Evolutionary conservation across 495 filamentous ascomycete genomes (phyloP).

Genomic region (Aspergillus biplanus): DNA sequence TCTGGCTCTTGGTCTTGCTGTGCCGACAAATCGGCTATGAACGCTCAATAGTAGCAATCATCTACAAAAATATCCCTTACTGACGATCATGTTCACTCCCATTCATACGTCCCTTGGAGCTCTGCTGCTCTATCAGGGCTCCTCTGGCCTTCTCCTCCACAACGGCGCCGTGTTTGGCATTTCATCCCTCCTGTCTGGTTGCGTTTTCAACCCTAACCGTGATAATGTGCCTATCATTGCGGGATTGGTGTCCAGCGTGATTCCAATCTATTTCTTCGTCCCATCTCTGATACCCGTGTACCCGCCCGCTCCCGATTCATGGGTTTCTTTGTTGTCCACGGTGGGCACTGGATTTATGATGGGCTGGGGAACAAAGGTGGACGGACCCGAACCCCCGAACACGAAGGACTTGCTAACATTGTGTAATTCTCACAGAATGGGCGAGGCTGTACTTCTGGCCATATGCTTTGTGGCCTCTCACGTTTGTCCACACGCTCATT

Average conservation of each 20-base stretch:
- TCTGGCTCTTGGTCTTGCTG: background rate
- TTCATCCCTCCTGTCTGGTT: constrained; percentile 51
- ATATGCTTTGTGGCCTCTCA: constrained; percentile 63
- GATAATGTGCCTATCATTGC: constrained; percentile 53
- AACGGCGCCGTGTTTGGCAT: constrained; percentile 61
- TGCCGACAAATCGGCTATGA: too few species aligned
- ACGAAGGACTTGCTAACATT: background rate
- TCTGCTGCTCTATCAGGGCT: constrained; percentile 56
- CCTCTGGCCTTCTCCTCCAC: constrained; percentile 55
- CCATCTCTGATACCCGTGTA: constrained; percentile 53
- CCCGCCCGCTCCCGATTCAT: constrained; percentile 35
- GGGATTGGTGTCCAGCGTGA: constrained; percentile 49
- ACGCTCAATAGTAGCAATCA: too few species aligned
- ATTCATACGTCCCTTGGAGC: constrained; percentile 59
- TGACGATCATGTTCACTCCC: constrained; percentile 60
- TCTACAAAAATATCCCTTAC: background rate
- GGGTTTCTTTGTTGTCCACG: constrained; percentile 38
- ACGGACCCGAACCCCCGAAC: background rate
- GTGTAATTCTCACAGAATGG: constrained; percentile 39
- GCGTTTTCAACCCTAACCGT: constrained; percentile 39
- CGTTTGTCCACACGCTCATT: constrained; percentile 55
- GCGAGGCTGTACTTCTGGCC: constrained; percentile 62
- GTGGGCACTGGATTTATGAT: constrained; percentile 50
- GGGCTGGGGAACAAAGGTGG: constrained; percentile 61
- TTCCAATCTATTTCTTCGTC: constrained; percentile 42